Base-by-base conservation (phyloP, 345 rosid genomes). In the Erucastrum elatum region DNA sequence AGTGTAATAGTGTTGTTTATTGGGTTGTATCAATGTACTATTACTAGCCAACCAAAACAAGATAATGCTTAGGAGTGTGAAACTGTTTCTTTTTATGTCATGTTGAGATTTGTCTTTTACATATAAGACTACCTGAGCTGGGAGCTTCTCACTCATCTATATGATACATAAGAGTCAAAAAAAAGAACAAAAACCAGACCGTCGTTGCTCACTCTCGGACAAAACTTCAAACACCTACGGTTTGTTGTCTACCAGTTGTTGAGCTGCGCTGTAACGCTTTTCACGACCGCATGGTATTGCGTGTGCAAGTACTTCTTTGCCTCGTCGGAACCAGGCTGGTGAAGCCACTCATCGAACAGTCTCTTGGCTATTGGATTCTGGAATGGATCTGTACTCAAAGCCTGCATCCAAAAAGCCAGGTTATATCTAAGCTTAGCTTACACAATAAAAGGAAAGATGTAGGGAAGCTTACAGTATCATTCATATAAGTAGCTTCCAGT, bases 271-370 rank as follows among this genome's bases (percentile, higher is more conserved):
- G 91, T 83, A 60, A 93, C 76, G 75, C 91, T 95, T 82, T 94
- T 93, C 2, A 88, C 89, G 17, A 93, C 79, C 2, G 94, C 96
- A 85, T 93, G 98, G 84, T 91, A 95, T 71, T 68, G 90, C 17
- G 98, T 91, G 82, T 91, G 97, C 88, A 93, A 55, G 71, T 81
- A 83, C 85, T 79, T 85, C 82, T 82, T 91, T 0, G 99, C 97
- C 75, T 85, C 85, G 75, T 82, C 82, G 1, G 97, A 95, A 75
- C 98, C 94, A 29, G 98, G 99, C 33, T 88, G 87, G 62, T 75
- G 89, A 66, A 93, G 97, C 99, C 97, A 93, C 70, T 95, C 97
- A 0, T 89, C 89, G 46, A 88, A 91, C 46, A 93, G 30, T 68
- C 84, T 68, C 77, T 84, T 89, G 6, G 92, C 96, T 35, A 84